Conservation (phyloP, 139 green algal species). For the Zygnema cylindricum region DNA sequence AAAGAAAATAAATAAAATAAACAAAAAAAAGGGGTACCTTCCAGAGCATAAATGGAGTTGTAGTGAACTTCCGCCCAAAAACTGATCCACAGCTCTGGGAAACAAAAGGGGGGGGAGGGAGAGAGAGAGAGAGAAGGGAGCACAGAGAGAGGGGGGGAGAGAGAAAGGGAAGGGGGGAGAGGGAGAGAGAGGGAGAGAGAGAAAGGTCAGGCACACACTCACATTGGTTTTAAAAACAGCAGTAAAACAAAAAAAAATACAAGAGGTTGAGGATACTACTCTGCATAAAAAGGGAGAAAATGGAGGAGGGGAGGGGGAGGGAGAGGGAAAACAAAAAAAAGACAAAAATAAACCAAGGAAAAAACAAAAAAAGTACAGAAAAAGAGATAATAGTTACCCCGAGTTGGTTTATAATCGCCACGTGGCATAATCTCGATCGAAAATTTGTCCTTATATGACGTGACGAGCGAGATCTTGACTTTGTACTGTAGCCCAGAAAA, state of each 20-base stretch:
- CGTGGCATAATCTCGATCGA: slow-evolving; percentile 75
- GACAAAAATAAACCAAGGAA: too few species aligned
- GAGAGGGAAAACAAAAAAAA: too few species aligned
- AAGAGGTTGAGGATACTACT: not conserved
- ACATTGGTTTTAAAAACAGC: not conserved
- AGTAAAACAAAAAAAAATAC: not conserved
- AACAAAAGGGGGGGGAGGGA: not conserved
- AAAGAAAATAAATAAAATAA: too few species aligned
- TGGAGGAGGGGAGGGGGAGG: too few species aligned
- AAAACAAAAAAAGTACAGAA: too few species aligned
- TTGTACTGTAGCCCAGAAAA: slow-evolving; percentile 67
- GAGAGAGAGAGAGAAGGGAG: not conserved
- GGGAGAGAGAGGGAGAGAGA: not conserved
- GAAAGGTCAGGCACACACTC: not conserved
- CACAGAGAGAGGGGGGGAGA: not conserved
- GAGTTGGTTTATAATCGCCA: too few species aligned
- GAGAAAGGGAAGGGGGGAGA: not conserved
- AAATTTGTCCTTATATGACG: slow-evolving; percentile 66
- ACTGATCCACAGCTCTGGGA: slow-evolving; percentile 67
- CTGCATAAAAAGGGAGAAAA: too few species aligned
- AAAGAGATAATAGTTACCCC: too few species aligned
- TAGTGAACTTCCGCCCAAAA: slow-evolving; percentile 72
- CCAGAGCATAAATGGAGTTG: slow-evolving; percentile 65
- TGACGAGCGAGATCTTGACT: slow-evolving; percentile 72
- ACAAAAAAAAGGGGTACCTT: slow-evolving; percentile 38